Percentiles rank a stretch among this genome's conserved stretches.
These are phyloP conservation scores for Chlamydomonas sp. DNA, from an alignment of 139 green algal species.

Conservation along the genomic window DNA sequence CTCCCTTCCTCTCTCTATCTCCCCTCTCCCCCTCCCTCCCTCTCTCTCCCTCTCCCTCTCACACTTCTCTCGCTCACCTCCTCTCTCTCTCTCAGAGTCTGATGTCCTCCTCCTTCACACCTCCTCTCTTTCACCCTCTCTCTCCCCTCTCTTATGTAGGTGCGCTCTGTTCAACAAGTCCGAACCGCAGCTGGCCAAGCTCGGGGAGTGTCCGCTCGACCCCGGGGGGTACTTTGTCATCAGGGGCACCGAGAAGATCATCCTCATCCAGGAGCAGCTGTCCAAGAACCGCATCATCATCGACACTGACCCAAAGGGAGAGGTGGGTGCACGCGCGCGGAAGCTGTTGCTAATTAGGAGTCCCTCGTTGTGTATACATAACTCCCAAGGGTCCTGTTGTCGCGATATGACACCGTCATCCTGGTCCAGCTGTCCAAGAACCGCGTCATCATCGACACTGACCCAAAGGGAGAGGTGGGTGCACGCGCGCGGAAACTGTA, in stretches of 20 bases:
- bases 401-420: constrained; percentile 98
- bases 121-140: too few relatives aligned
- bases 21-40: too few relatives aligned
- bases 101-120: too few relatives aligned
- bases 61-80: too few relatives aligned
- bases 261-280: constrained; percentile 99
- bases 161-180: constrained; percentile 60
- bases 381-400: too few relatives aligned
- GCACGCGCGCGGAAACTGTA: too few relatives aligned
- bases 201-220: constrained; percentile 95
- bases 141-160: constrained; percentile 18
- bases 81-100: too few relatives aligned
- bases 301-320: constrained; percentile 64
- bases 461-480: constrained; percentile 42
- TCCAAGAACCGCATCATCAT: constrained; percentile 99
- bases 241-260: constrained; percentile 69
- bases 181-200: constrained; percentile 77
- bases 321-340: constrained; percentile 25
- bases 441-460: constrained; percentile 94
- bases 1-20: too few relatives aligned
- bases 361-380: too few relatives aligned
- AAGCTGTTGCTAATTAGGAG: too few relatives aligned
- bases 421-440: constrained; percentile 99
- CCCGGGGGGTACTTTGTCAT: constrained; percentile 98
- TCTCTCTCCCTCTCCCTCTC: too few relatives aligned